Evolutionary conservation across 2,329 filamentous ascomycete genomes (phyloP), one percentile per base, ranked within the genome.

Genomic region (Phyllosticta citribraziliensis): DNA sequence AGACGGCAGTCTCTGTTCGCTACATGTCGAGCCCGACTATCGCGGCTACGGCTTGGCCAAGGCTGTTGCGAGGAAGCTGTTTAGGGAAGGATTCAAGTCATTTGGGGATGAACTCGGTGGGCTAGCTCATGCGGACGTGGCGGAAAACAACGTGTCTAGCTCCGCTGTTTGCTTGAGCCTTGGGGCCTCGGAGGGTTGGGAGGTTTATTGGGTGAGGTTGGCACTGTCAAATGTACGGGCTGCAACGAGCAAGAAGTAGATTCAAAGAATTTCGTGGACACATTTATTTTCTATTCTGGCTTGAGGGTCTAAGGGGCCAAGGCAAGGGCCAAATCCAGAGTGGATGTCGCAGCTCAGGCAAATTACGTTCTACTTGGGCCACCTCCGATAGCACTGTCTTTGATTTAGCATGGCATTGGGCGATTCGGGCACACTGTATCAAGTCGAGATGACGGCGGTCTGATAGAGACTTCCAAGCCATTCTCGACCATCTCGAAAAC

Each of bases 11-110:
- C 69, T 88, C 17, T 81, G 79, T 11, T 82, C 80, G 30, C 70
- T 88, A 40, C 83, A 87, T 69, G 84, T 82, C 58, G 84, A 87
- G 70, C 75, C 76, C 10, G 70, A 76, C 1, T 87, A 83, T 65
- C 80, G 87, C 30, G 81, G 84, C 0, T 78, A 74, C 52, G 87
- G 87, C 0, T 72, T 89, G 30, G 87, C 86, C 1, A 88, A 86
- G 69, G 76, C 78, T 0, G 73, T 89, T 3, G 81, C 82, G 0
- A 74, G 77, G 24, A 86, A 81, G 68, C 69, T 89, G 2, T 78
- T 89, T 54, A 74, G 73, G 3, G 79, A 84, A 9, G 52, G 51
- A 50, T 62, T 68, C 63, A 69, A 67, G 4, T 60, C 66, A 8
- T 62, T 58, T 55, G 60, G 60, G n/a, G 55, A 62, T 6, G 56